A percentile compares a stretch with the other conserved stretches of the same genome.
These are phyloP conservation scores for Pseudogymnoascus sp. DNA, from an alignment of 2,329 filamentous ascomycete species.

Conservation along the genomic window DNA sequence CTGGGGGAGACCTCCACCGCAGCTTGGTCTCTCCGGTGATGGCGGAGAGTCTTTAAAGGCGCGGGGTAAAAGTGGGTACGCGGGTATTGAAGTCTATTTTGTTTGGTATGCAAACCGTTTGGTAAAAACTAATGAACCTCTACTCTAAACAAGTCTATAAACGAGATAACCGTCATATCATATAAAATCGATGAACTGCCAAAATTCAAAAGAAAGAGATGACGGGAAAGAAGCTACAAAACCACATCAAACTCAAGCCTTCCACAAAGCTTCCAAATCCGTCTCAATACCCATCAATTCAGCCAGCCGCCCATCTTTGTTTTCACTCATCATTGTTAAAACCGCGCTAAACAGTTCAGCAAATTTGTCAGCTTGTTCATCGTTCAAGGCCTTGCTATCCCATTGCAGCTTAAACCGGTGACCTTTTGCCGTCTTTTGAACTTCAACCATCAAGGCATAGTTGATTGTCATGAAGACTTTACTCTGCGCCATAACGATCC, in stretches of 20 bases:
- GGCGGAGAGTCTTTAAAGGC: too few relatives aligned
- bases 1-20: too few relatives aligned
- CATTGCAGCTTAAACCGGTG: slow-evolving; percentile 9
- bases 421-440: slow-evolving; percentile 10
- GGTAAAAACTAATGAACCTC: too few relatives aligned
- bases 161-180: too few relatives aligned
- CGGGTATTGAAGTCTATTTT: too few relatives aligned
- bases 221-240: background rate
- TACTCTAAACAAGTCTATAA: too few relatives aligned
- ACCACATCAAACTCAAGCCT: background rate
- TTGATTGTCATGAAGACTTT: slow-evolving; percentile 11
- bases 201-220: background rate
- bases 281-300: background rate
- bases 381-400: background rate
- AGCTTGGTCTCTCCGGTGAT: too few relatives aligned
- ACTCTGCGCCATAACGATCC: slow-evolving; percentile 16
- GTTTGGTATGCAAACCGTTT: too few relatives aligned
- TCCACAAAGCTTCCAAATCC: background rate
- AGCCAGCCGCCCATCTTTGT: background rate
- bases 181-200: background rate
- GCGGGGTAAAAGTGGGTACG: too few relatives aligned
- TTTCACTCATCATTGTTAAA: background rate
- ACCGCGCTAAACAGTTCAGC: background rate
- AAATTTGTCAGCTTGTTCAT: background rate
- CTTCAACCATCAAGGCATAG: slow-evolving; percentile 14